phyloP scores from a whole-genome alignment of 352 stramenopile species.

The Pythium rhizo-oryzae region DNA sequence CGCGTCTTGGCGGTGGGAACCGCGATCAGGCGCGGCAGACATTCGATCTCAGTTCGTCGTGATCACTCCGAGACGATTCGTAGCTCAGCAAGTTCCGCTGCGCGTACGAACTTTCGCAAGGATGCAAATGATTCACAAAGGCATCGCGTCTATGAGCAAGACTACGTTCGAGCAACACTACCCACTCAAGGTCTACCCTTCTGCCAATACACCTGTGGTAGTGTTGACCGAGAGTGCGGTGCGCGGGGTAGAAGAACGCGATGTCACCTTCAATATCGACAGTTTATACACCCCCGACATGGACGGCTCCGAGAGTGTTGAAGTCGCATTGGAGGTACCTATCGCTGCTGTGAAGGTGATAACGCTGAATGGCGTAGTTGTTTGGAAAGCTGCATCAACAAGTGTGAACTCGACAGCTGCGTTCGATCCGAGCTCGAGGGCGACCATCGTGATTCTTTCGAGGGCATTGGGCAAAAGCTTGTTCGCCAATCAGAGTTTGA shows the following conservation, averaged over 20 bases:
- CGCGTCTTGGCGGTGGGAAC: neutral
- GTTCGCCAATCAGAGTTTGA: conserved; percentile 2
- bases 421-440: neutral
- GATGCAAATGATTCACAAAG: neutral
- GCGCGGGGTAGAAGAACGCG: conserved; percentile 21
- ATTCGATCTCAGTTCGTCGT: neutral
- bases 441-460: conserved; percentile 3
- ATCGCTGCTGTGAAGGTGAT: conserved; percentile 7
- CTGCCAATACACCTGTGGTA: conserved; percentile 15
- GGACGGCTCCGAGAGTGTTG: conserved; percentile 23
- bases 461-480: neutral
- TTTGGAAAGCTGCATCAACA: conserved; percentile 5
- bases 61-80: conserved; percentile 14
- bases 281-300: conserved; percentile 18
- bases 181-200: conserved; percentile 7
- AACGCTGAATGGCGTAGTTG: neutral
- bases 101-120: neutral
- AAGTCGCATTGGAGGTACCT: conserved; percentile 12
- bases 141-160: neutral
- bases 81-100: conserved; percentile 11
- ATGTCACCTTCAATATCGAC: conserved; percentile 9
- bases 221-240: neutral
- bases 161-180: neutral
- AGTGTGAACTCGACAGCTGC: neutral
- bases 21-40: neutral